Conservation (phyloP, 345 rosid species). For the Camelina sativa region DNA sequence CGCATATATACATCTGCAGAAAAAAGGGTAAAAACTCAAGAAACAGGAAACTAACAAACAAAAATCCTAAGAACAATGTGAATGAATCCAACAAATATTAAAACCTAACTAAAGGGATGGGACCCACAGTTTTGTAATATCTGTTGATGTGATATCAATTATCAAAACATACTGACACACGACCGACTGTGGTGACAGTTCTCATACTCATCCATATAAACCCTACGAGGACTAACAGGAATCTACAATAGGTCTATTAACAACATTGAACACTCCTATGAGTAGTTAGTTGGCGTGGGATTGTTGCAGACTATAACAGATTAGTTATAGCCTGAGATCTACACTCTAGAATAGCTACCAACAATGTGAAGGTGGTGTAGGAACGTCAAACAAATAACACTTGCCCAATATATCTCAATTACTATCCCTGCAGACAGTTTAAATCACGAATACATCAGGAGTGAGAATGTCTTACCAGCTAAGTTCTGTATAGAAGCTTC, state of each 20-base stretch:
- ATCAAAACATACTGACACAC: constrained; percentile 26
- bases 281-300: constrained; percentile 1
- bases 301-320: constrained; percentile 20
- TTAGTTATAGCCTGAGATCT: constrained; percentile 23
- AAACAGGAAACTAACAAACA: constrained; percentile 24
- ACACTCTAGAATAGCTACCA: constrained; percentile 17
- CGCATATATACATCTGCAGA: constrained; percentile 70
- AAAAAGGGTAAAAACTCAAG: constrained; percentile 19
- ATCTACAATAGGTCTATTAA: background rate
- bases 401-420: constrained; percentile 19
- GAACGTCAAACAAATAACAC: constrained; percentile 4
- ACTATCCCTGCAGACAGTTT: constrained; percentile 12
- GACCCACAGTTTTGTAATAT: constrained; percentile 18
- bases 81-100: constrained; percentile 10
- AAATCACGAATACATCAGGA: constrained; percentile 18
- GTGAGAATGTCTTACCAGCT: constrained; percentile 61
- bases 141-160: constrained; percentile 22
- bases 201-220: constrained; percentile 27
- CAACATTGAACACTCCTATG: constrained; percentile 24
- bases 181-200: constrained; percentile 24
- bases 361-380: constrained; percentile 16
- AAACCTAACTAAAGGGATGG: constrained; percentile 6
- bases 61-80: constrained; percentile 9
- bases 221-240: background rate
- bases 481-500: constrained; percentile 72